phyloP scores from a whole-genome alignment of 805 yeast species.

The Tetrapisispora namnaoensis region DNA sequence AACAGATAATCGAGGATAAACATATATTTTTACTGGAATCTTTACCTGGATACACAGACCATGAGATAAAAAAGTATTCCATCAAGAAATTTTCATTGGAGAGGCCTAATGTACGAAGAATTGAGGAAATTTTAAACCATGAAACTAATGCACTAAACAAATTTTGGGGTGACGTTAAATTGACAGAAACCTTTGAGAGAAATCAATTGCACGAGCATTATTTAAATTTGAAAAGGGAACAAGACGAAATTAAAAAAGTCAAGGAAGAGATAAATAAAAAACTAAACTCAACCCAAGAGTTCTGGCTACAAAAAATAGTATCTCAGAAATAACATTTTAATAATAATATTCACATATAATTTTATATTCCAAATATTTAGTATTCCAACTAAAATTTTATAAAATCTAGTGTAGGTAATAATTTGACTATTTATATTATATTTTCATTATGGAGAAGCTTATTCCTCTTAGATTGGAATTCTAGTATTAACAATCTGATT shows the following conservation, averaged over 20 bases:
- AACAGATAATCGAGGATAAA: background rate
- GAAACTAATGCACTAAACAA: constrained; percentile 12
- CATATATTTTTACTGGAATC: constrained; percentile 1
- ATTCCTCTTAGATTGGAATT: constrained; percentile 11
- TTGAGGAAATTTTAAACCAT: constrained; percentile 13
- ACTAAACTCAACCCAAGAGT: background rate
- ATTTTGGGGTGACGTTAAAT: constrained; percentile 16
- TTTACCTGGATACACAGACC: constrained; percentile 11
- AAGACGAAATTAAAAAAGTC: background rate
- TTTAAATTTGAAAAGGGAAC: constrained; percentile 12
- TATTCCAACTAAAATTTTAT: background rate
- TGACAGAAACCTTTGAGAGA: constrained; percentile 12
- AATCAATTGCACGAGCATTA: constrained; percentile 16
- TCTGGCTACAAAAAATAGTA: background rate
- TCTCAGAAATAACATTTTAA: background rate
- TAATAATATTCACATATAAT: background rate
- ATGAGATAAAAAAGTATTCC: constrained; percentile 5
- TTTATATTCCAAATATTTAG: background rate
- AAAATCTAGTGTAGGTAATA: background rate
- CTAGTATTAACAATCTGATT: constrained; percentile 58
- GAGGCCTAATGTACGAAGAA: constrained; percentile 15
- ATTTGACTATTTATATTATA: background rate
- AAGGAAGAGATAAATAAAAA: constrained; percentile 4
- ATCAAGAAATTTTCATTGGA: background rate
- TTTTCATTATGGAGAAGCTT: background rate